Evolutionary conservation across 2,329 filamentous ascomycete species (phyloP), one percentile per base, ranked within the genome.

Genomic region (Fusarium sororula): DNA sequence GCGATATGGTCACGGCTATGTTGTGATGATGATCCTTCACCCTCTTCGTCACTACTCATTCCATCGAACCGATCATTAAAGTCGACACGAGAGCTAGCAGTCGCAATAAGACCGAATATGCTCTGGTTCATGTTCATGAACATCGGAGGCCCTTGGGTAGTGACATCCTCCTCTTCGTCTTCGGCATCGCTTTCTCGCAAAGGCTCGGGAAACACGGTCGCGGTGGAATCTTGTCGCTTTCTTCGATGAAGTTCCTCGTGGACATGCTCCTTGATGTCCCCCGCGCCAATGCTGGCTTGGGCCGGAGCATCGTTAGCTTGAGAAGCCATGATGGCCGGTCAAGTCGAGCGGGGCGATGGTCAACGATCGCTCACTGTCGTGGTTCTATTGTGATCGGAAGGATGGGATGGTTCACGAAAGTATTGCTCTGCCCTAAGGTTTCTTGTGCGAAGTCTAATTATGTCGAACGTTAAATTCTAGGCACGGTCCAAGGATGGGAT

Each of bases 101-200:
- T 94, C 12, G 95, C 94, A 75, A 98, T 95, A 83, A 98, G 90
- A 61, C 94, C 95, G 81, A 98, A 97, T 63, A 98, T 92, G 74
- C 94, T 97, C 86, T 98, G 95, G 82, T 98, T 96, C 91, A 97
- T 94, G 79, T 95, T 94, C 83, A 90, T 85, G 66, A 88, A 87
- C 81, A 88, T 85, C 72, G 86, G 84, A 20, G 84, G 82, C 42
- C 83, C 84, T 64, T 86, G 84, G 14, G 78, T 80, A 5, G 85
- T 82, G 9, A 82, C 74, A 48, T 88, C 85, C 75, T 89, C 85
- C 48, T 88, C 87, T 35, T 80, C 85, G 51, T 88, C 87, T 38
- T 80, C 83, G 24, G 84, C 83, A 66, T 88, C 87, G 71, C 83
- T 85, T 48, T 86, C 84, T 78, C 84, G 85, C 42, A 90, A 80